Evolutionary conservation across 495 filamentous ascomycete genomes (phyloP), one percentile per base, ranked within the genome.

Genomic region (Niebla homalea): DNA sequence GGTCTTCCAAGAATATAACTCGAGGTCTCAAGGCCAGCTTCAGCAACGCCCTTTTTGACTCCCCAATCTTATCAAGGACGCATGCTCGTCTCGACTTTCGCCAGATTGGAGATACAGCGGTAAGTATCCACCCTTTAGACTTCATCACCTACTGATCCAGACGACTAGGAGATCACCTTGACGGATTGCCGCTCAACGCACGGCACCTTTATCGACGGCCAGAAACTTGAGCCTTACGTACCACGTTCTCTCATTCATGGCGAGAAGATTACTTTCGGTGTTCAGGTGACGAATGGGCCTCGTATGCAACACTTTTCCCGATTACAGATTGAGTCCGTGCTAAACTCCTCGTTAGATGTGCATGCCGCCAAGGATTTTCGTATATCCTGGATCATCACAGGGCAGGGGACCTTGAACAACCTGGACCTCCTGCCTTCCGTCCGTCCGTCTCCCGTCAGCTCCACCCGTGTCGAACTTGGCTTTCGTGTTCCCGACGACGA

Each of bases 41-140:
- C 3, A 62, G 80, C 48, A 95, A 93, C 66, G 82, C 70, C 10
- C 85, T 78, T 71, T 87, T 89, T 52, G 77, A 89, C 29, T 87
- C 79, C 57, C 77, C 85, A 0, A 85, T 93, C 21, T 83, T 95
- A 74, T 92, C 85, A 23, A 74, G 88, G 25, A 62, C 76, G 10
- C 88, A 95, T 67, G 88, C 86, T 11, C 45, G 45, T 22, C 20
- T 48, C 20, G 45, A 35, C 10, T 32, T 32, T 32, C 29, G 29
- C 29, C n/a, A 36, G 25, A 18, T 45, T 45, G 42, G 26, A 12
- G 15, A 5, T 45, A 21, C 42, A 26, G 14, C 26, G 42, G 42
- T 45, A 65, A 73, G 45, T 57, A 94, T 8, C 51, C 58, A 11
- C 65, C 72, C 11, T 60, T 70, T 37, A 12, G 14, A 32, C 35